Conservation (phyloP, 2,329 filamentous ascomycete genomes). For the Exserohilum turcica region DNA sequence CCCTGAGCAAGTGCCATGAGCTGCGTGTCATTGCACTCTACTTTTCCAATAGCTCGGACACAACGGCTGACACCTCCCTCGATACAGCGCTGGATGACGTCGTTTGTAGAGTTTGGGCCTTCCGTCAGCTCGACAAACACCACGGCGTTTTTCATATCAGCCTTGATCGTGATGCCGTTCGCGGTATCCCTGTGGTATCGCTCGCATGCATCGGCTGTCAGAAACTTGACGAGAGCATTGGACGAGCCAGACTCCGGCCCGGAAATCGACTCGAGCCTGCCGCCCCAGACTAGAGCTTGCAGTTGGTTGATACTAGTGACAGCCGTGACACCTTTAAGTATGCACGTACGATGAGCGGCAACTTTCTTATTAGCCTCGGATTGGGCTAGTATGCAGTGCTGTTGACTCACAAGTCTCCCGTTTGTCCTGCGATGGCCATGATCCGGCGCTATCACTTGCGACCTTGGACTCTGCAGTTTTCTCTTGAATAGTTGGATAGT, state of each 20-base stretch:
- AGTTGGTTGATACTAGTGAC: conserved; percentile 34
- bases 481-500: not conserved
- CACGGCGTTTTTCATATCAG: conserved; percentile 23
- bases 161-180: conserved; percentile 40
- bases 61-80: conserved; percentile 53
- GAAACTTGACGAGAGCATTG: conserved; percentile 40
- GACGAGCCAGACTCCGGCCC: conserved; percentile 31
- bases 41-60: conserved; percentile 51
- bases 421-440: conserved; percentile 40
- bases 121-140: conserved; percentile 38
- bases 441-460: conserved; percentile 16
- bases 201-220: conserved; percentile 39
- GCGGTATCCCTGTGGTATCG: conserved; percentile 42
- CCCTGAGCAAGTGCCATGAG: conserved; percentile 48
- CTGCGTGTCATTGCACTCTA: conserved; percentile 46
- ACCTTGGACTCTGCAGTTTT: not conserved
- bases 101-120: conserved; percentile 44
- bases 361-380: conserved; percentile 22
- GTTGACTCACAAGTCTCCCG: conserved; percentile 33
- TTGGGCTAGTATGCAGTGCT: not conserved
- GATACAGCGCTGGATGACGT: conserved; percentile 49
- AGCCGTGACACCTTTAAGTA: conserved; percentile 33
- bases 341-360: conserved; percentile 30
- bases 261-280: conserved; percentile 39
- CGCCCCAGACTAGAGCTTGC: conserved; percentile 48